Conservation (phyloP, 202 grass and related monocot genomes). For the Carex arenaria region DNA sequence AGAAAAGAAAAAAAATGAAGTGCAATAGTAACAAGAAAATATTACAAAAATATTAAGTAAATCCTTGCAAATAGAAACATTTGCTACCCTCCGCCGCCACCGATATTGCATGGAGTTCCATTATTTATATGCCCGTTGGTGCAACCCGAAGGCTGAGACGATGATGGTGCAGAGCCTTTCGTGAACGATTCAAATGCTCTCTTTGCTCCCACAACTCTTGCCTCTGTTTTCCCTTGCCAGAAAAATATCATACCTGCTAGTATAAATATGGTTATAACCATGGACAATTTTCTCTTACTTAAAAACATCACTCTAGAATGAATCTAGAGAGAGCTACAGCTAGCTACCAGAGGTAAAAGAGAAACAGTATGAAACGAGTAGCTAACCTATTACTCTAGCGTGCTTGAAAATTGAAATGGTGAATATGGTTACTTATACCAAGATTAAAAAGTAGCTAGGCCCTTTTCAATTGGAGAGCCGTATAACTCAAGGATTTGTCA, state of each 20-base stretch:
- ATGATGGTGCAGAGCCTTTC: neutral
- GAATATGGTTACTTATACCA: neutral
- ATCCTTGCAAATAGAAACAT: neutral
- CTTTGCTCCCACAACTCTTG: neutral
- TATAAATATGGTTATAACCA: neutral
- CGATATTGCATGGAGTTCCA: neutral
- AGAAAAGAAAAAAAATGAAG: neutral
- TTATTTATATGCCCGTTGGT: neutral
- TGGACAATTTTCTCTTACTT: neutral
- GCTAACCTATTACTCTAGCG: neutral
- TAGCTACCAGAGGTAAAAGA: neutral
- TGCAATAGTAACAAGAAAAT: neutral
- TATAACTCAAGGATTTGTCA: neutral
- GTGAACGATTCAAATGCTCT: neutral
- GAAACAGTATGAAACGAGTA: neutral
- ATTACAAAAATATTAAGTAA: neutral
- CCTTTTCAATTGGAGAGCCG: conserved; percentile 7
- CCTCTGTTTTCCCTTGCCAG: neutral
- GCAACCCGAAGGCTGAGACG: conserved; percentile 14
- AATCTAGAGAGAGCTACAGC: neutral
- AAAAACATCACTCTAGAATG: neutral
- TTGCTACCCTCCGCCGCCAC: neutral
- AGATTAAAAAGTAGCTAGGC: neutral
- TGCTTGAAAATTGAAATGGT: neutral
- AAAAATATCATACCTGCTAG: neutral